phyloP scores from a whole-genome alignment of 1,284 basidiomycete species.

The Rhodofomes roseus region DNA sequence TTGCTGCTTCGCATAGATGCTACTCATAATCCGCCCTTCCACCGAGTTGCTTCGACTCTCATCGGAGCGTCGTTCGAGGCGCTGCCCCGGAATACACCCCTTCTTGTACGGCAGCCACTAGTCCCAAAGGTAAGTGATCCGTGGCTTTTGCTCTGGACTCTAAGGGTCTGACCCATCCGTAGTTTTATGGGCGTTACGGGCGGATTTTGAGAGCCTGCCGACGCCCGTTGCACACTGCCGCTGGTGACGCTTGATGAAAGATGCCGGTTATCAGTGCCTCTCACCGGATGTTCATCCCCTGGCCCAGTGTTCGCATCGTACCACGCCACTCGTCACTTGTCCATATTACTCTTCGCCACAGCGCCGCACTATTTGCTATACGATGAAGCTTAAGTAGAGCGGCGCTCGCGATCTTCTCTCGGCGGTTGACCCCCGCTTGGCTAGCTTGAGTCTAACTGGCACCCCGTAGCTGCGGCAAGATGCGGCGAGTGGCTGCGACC shows the following conservation, averaged over 20 bases:
- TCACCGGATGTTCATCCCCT: not conserved
- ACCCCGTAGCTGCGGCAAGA: not conserved
- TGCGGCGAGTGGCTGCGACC: not conserved
- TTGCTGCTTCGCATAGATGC: not conserved
- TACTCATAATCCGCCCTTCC: not conserved
- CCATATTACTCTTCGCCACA: not conserved
- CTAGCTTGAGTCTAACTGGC: not conserved
- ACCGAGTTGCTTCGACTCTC: not conserved
- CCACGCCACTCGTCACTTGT: not conserved
- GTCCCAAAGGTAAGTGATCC: not conserved
- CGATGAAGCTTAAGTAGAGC: not conserved
- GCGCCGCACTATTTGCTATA: not conserved
- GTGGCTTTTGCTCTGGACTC: not conserved
- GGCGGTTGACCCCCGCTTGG: not conserved
- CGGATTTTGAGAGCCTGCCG: not conserved
- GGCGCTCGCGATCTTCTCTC: not conserved
- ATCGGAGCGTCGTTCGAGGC: not conserved
- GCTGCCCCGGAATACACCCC: not conserved
- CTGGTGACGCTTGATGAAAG: not conserved
- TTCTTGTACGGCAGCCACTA: not conserved
- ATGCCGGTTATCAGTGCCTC: not conserved
- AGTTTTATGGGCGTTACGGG: not conserved
- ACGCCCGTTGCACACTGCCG: not conserved
- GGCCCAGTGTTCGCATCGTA: not conserved
- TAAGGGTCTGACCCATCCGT: too few species aligned